Base-by-base conservation (phyloP, 1,139 yeast species). In the Debaryomyces psychrophilus region DNA sequence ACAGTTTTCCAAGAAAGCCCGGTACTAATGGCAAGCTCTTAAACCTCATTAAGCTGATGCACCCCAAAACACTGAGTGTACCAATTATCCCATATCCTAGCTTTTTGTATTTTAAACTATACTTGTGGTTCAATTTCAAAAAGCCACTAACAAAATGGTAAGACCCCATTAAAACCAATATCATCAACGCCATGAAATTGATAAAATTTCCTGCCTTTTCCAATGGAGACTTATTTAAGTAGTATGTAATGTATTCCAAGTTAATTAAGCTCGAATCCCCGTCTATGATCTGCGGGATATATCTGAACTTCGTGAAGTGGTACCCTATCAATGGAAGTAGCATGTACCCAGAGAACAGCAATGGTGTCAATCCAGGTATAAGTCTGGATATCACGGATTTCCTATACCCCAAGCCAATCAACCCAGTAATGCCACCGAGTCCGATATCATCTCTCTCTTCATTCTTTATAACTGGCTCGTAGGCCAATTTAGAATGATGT, bases 251-350 rank as follows among this genome's bases (percentile, higher is more conserved):
- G 56, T 74, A 87, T 17, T 78, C 77, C 41, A 87, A 64, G 31
- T 71, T 74, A 25, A 87, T 64, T 48, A 81, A 67, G 0, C 86
- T 75, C 7, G 85, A 77, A 60, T 86, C 95, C 1, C 90, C 93
- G 48, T 85, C 87, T 0, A 79, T 69, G 2, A 55, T 18, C 20
- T 68, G 45, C 0, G 95, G 92, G 0, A 70, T 68, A 11, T 71
- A 46, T 41, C 90, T 65, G 52, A 79, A 73, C 41, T 76, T 73
- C 15, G 65, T 52, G 15, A 70, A 67, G 57, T 87, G 95, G 41
- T 65, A 73, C 0, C 56, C 46, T 0, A 83, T 52, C 23, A 82
- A 57, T 0, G 81, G 78, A 0, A 77, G 50, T 35, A 83, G 63
- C 5, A 79, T 44, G 54, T 81, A 82, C 0, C 95, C 95, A 4